Percentiles rank a stretch among this genome's conserved stretches.
Evolutionary conservation across 139 green algal genomes (phyloP).

Genomic region (Nannochloris sp.): DNA sequence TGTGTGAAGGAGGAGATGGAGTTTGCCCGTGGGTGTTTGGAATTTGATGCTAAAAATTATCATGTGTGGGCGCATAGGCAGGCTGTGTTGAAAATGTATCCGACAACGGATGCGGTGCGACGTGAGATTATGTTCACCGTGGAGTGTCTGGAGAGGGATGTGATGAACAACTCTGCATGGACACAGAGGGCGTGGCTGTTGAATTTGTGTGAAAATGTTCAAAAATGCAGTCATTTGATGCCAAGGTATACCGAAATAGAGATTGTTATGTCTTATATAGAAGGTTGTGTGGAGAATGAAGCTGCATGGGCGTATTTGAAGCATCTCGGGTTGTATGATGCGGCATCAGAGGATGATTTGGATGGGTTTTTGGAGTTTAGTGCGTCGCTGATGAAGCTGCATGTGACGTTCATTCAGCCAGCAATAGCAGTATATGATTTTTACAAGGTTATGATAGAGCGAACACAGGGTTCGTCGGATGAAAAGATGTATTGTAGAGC

Average conservation of each 20-base stretch:
- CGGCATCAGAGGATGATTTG: background rate
- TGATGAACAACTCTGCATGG: conserved; percentile 87
- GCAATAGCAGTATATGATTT: no score
- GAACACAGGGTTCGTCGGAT: no score
- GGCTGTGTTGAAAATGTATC: conserved; percentile 26
- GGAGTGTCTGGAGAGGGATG: conserved; percentile 45
- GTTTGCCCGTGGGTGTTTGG: conserved; percentile 43
- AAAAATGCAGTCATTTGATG: no score
- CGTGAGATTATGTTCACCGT: conserved; percentile 48
- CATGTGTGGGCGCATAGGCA: conserved; percentile 79
- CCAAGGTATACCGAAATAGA: conserved; percentile 32
- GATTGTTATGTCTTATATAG: conserved; percentile 29
- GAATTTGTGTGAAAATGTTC: no score
- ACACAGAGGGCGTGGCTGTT: conserved; percentile 53
- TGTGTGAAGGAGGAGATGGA: conserved; percentile 32
- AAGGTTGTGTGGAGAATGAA: conserved; percentile 48
- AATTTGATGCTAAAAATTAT: conserved; percentile 79
- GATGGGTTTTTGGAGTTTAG: background rate
- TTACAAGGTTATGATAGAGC: no score
- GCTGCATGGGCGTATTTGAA: conserved; percentile 60
- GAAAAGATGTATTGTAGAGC: background rate
- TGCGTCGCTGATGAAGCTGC: no score
- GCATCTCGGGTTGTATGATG: background rate
- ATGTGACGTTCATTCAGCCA: no score
- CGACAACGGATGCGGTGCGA: background rate